Evolutionary conservation across 1,284 basidiomycete genomes (phyloP).

Genomic region (Papiliotrema flavescens): DNA sequence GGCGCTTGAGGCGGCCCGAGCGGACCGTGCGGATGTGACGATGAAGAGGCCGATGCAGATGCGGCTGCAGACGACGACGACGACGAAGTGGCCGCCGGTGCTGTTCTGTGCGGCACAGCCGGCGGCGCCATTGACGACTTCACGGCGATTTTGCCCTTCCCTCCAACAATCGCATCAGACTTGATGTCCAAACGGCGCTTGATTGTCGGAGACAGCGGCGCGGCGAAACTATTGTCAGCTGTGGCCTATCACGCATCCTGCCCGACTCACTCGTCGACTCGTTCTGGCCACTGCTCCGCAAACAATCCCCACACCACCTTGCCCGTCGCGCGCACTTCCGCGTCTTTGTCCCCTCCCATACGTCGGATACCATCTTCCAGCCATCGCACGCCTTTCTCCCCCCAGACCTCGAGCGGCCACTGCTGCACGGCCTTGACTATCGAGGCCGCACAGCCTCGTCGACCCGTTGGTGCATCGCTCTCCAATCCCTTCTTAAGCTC

Average conservation of each 20-base stretch:
- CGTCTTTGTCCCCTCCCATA: constrained; percentile 51
- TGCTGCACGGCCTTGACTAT: constrained; percentile 30
- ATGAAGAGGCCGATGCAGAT: not conserved
- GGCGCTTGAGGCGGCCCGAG: not conserved
- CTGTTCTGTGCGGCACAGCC: too few species aligned
- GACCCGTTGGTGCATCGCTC: constrained; percentile 49
- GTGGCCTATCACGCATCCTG: too few species aligned
- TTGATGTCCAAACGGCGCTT: constrained; percentile 48
- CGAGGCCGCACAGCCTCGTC: constrained; percentile 31
- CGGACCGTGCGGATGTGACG: too few species aligned
- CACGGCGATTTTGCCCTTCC: too few species aligned
- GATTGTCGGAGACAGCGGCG: constrained; percentile 51
- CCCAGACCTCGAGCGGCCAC: constrained; percentile 40
- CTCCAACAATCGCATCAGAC: constrained; percentile 14
- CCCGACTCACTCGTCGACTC: constrained; percentile 48
- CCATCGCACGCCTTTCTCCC: constrained; percentile 30
- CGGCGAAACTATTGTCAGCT: constrained; percentile 51
- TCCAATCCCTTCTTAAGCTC: constrained; percentile 45
- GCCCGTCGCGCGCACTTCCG: constrained; percentile 50
- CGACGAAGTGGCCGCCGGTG: not conserved
- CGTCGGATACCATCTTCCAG: constrained; percentile 49
- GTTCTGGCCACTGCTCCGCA: constrained; percentile 48
- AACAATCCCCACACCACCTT: constrained; percentile 50
- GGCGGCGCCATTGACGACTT: too few species aligned
- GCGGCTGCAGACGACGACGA: not conserved